Evolutionary conservation across 768 basidiomycete genomes (phyloP).

Genomic region (Suillus lakei): DNA sequence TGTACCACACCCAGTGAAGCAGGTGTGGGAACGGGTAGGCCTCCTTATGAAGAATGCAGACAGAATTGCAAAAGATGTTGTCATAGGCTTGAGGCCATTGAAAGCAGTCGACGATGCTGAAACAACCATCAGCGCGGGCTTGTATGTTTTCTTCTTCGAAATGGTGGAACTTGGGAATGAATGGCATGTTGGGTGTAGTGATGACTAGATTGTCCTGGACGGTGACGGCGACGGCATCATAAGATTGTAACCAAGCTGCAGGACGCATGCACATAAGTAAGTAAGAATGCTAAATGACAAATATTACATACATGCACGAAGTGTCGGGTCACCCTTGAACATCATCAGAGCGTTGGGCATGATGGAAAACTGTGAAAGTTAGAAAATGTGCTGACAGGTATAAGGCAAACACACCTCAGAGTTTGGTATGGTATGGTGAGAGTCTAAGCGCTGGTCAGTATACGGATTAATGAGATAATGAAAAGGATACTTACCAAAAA

Average conservation of each 20-base stretch:
- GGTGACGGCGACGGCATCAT: background rate
- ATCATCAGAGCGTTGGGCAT: background rate
- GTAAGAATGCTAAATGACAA: background rate
- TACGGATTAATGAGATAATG: background rate
- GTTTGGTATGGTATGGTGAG: background rate
- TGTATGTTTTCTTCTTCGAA: background rate
- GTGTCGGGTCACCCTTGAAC: background rate
- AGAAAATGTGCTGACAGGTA: background rate
- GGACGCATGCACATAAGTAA: background rate
- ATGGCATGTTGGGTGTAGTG: background rate
- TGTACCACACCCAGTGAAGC: slow-evolving; percentile 6
- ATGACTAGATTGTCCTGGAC: background rate
- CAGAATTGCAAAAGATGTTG: background rate
- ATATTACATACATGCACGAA: background rate
- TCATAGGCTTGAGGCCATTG: background rate
- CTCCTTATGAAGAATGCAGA: background rate
- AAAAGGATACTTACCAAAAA: background rate
- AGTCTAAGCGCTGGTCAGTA: too few relatives aligned
- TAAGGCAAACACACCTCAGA: background rate
- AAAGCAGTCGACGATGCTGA: background rate
- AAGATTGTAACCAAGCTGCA: background rate
- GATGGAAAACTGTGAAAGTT: background rate
- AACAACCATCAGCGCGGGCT: background rate
- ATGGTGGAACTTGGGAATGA: background rate
- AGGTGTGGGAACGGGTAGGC: background rate